phyloP scores from a whole-genome alignment of 2,329 filamentous ascomycete species.

The Triangularia setosa region DNA sequence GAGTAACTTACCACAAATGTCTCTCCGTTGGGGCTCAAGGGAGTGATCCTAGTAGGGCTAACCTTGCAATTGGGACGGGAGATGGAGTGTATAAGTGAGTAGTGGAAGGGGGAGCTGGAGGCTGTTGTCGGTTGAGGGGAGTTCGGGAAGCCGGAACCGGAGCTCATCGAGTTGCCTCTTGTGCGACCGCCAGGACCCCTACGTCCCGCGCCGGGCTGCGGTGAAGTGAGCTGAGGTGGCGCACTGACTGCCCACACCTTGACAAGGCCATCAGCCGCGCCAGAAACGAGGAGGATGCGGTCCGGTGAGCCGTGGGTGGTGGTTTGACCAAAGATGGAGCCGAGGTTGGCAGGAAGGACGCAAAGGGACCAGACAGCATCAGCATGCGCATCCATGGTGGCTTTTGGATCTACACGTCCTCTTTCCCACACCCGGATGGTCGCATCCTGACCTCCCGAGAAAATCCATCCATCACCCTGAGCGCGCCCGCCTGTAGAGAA shows the following conservation, averaged over 20 bases:
- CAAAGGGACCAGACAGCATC: constrained; percentile 96
- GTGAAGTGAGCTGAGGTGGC: constrained; percentile 79
- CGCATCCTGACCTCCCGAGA: constrained; percentile 91
- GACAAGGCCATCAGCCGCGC: constrained; percentile 84
- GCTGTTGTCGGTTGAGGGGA: constrained; percentile 86
- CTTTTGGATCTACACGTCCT: constrained; percentile 90
- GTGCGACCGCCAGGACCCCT: constrained; percentile 65
- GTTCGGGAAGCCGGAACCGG: constrained; percentile 85
- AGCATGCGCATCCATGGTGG: constrained; percentile 87
- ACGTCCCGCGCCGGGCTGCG: constrained; percentile 60
- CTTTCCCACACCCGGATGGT: constrained; percentile 95
- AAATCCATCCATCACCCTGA: constrained; percentile 94
- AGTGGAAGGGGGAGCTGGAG: constrained; percentile 79
- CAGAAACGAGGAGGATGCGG: constrained; percentile 84
- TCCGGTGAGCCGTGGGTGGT: constrained; percentile 76
- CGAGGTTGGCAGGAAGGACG: constrained; percentile 79
- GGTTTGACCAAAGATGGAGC: constrained; percentile 72
- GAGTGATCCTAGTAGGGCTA: constrained; percentile 88
- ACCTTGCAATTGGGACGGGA: constrained; percentile 61
- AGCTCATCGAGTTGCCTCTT: constrained; percentile 88
- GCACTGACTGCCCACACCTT: constrained; percentile 93
- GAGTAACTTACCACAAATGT: constrained; percentile 91
- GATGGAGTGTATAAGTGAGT: constrained; percentile 86
- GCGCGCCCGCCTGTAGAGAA: constrained; percentile 86
- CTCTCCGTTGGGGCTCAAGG: constrained; percentile 76